Conservation (phyloP, 2,329 filamentous ascomycete genomes). For the Nigrospora oryzae region DNA sequence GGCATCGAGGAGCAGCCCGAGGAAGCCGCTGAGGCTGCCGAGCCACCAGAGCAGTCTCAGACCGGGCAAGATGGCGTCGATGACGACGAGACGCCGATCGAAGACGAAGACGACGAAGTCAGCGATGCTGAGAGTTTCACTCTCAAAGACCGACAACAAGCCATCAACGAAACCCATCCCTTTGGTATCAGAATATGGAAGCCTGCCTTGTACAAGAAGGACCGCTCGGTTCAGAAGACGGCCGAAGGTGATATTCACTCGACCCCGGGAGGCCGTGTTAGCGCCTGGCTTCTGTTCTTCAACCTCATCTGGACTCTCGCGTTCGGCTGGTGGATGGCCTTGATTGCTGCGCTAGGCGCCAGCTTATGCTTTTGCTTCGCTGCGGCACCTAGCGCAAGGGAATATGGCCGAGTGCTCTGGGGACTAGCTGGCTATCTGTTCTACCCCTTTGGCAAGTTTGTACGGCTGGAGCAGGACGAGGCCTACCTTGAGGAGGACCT, state of each 20-base stretch:
- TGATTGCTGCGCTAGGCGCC: slow-evolving; percentile 66
- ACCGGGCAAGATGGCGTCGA: slow-evolving; percentile 31
- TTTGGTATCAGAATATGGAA: slow-evolving; percentile 99
- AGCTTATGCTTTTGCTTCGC: slow-evolving; percentile 72
- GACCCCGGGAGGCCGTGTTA: slow-evolving; percentile 79
- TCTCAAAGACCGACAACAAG: slow-evolving; percentile 89
- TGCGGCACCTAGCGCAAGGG: slow-evolving; percentile 69
- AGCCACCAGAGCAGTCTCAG: slow-evolving; percentile 21
- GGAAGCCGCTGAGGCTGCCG: slow-evolving; percentile 21
- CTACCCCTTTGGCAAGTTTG: slow-evolving; percentile 95
- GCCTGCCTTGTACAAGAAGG: slow-evolving; percentile 95
- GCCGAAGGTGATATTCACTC: slow-evolving; percentile 97
- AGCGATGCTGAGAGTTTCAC: slow-evolving; percentile 98
- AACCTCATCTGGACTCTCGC: slow-evolving; percentile 84
- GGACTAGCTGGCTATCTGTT: slow-evolving; percentile 81
- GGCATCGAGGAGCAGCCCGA: slow-evolving; percentile 19
- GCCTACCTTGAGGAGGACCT: slow-evolving; percentile 90
- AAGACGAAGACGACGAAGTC: slow-evolving; percentile 61
- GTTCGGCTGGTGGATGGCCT: slow-evolving; percentile 94
- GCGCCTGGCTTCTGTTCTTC: slow-evolving; percentile 74
- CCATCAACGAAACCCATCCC: slow-evolving; percentile 97
- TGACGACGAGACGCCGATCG: slow-evolving; percentile 42
- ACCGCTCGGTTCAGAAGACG: slow-evolving; percentile 89
- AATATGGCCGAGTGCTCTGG: slow-evolving; percentile 79
- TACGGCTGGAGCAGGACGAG: slow-evolving; percentile 88